Base-by-base conservation (phyloP, 768 basidiomycete species). In the Hericium erinaceus region DNA sequence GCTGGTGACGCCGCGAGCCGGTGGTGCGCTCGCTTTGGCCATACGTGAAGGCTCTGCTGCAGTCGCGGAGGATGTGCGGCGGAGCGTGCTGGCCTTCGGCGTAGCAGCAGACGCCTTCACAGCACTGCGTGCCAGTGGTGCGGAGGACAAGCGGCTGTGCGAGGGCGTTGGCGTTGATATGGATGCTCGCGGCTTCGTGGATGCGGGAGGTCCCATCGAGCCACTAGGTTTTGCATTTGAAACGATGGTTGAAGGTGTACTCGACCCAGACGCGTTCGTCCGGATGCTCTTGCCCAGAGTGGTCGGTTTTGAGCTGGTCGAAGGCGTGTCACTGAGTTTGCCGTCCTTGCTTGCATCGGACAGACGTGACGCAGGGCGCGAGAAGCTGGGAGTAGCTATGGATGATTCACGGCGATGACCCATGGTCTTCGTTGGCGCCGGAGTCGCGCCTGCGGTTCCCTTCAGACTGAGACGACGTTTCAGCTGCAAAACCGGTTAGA, bases 201-300 rank as follows among this genome's bases (percentile, higher is more conserved):
- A 7, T 3, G 59, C 54, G 5, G 61, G 60, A 2, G 60, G 55
- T 2, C 60, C 60, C 60, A 61, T 55, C 11, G 62, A 44, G 24
- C 60, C 62, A 2, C 58, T 58, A 16, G 56, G 9, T 13, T 61
- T 57, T 18, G 60, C 26, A n/a, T 28, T 46, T 41, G 57, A 57
- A 38, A 39, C 52, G 3, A 50, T 15, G 3, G 56, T 33, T 4
- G 33, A n/a, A 9, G 52, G 51, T 7, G 62, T 58, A 7, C 59
- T 58, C 13, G 61, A 58, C 18, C 24, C 33, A 1, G 57, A 49
- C n/a, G 57, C 26, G 24, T 63, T 63, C 20, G 61, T 53, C 7
- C 62, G 62, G 26, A 63, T 55, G 54, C 60, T 61, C 55, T 61
- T 63, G 26, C 62, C 62, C 41, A 63, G 55, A 4, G 60, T 54